phyloP scores from a whole-genome alignment of 768 basidiomycete genomes.

The Suillus fuscotomentosus region DNA sequence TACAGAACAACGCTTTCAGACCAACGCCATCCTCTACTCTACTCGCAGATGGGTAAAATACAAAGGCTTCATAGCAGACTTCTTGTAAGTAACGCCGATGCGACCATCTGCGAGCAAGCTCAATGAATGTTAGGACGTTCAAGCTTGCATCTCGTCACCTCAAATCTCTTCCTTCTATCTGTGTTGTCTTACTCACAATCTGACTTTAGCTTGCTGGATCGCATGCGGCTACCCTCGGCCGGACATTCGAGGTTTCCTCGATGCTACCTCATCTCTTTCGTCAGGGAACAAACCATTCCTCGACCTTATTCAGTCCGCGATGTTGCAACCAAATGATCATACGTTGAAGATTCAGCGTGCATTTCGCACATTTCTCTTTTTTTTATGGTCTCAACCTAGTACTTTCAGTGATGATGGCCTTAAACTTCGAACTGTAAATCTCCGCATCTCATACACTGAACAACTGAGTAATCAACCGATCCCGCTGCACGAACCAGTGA shows the following conservation, averaged over 20 bases:
- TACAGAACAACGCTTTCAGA: conserved; percentile 57
- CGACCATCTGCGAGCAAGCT: not conserved
- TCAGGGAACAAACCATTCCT: conserved; percentile 35
- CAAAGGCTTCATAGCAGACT: conserved; percentile 51
- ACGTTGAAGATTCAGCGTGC: conserved; percentile 31
- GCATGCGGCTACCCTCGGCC: conserved; percentile 27
- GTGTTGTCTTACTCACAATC: conserved; percentile 28
- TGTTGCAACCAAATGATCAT: conserved; percentile 35
- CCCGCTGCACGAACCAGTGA: not conserved
- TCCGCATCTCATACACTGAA: not conserved
- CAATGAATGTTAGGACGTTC: not conserved
- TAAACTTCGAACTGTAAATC: not conserved
- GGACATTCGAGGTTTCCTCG: conserved; percentile 32
- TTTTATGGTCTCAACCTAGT: conserved; percentile 6
- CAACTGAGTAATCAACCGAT: not conserved
- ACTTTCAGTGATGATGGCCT: not conserved
- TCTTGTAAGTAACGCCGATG: conserved; percentile 39
- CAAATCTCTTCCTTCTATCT: conserved; percentile 25
- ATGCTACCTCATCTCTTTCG: conserved; percentile 20
- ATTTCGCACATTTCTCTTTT: conserved; percentile 23
- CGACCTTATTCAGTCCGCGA: conserved; percentile 36
- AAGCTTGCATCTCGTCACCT: conserved; percentile 30
- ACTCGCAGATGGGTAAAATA: conserved; percentile 43
- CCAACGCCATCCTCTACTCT: conserved; percentile 49
- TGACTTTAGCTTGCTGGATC: conserved; percentile 27